A percentile compares a stretch with the other conserved stretches of the same genome.
Conservation (phyloP, 805 yeast genomes). For the Lipomyces orientalis region DNA sequence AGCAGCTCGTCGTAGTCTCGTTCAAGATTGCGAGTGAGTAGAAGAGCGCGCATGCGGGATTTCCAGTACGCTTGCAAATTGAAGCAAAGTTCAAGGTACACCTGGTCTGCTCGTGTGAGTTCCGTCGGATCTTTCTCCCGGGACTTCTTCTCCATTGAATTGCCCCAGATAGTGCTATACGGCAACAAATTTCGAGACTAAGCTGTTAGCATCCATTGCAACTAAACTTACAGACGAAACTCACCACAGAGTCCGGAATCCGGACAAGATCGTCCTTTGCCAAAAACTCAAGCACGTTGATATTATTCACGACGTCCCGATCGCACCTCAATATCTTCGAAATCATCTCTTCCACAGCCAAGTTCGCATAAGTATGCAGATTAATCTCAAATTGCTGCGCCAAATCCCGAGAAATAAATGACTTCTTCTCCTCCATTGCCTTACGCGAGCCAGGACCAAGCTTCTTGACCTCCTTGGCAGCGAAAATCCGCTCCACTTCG, state of each 20-base stretch:
- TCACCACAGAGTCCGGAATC: slow-evolving; percentile 63
- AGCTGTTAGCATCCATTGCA: background rate
- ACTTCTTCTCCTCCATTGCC: slow-evolving; percentile 59
- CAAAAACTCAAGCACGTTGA: slow-evolving; percentile 83
- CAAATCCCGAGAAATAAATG: slow-evolving; percentile 79
- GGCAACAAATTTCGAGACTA: slow-evolving; percentile 74
- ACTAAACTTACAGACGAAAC: slow-evolving; percentile 2
- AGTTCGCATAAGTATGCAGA: slow-evolving; percentile 72
- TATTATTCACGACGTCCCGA: slow-evolving; percentile 66
- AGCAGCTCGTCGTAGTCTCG: slow-evolving; percentile 78
- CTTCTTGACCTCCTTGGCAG: slow-evolving; percentile 72
- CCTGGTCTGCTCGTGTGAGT: slow-evolving; percentile 83
- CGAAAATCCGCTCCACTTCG: slow-evolving; percentile 85
- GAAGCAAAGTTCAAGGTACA: slow-evolving; percentile 80
- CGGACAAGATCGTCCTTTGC: slow-evolving; percentile 76
- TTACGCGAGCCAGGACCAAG: slow-evolving; percentile 52
- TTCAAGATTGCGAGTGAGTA: slow-evolving; percentile 70
- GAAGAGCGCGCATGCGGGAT: slow-evolving; percentile 83
- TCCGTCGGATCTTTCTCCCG: slow-evolving; percentile 77
- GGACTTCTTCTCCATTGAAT: slow-evolving; percentile 45
- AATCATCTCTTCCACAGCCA: slow-evolving; percentile 70
- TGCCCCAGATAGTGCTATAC: slow-evolving; percentile 74
- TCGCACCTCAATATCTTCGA: slow-evolving; percentile 77
- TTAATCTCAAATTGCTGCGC: slow-evolving; percentile 96
- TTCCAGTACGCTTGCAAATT: slow-evolving; percentile 91